Percentiles rank a stretch among this genome's conserved stretches.
These are phyloP conservation scores for Moniliella sp. DNA, from an alignment of 1,284 basidiomycete species.

Conservation along the genomic window DNA sequence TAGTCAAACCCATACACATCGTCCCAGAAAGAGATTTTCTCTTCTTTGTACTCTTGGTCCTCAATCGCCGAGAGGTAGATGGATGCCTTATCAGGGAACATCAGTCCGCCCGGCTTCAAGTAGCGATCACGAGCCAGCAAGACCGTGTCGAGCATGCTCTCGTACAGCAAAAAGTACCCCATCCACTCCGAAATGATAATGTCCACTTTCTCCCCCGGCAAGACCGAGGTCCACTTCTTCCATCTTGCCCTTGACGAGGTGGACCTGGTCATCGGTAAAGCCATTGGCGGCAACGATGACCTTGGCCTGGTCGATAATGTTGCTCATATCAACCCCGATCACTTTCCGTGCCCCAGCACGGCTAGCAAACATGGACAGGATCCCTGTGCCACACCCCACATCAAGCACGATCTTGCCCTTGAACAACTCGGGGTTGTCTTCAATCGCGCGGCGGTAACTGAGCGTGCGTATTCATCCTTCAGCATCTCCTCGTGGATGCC, in stretches of 20 bases:
- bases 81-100: conserved; percentile 87
- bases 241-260: conserved; percentile 73
- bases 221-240: conserved; percentile 51
- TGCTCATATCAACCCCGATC: conserved; percentile 78
- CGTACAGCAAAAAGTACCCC: conserved; percentile 62
- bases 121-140: conserved; percentile 89
- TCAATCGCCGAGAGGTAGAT: conserved; percentile 91
- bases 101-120: conserved; percentile 58
- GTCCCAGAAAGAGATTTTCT: conserved; percentile 91
- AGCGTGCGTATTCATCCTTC: conserved; percentile 90
- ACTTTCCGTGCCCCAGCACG: conserved; percentile 90
- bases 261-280: conserved; percentile 56
- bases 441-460: conserved; percentile 79
- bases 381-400: conserved; percentile 94
- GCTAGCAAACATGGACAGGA: conserved; percentile 95
- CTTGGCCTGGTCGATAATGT: conserved; percentile 94
- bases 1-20: conserved; percentile 99
- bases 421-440: conserved; percentile 86
- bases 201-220: conserved; percentile 40
- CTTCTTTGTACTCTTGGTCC: conserved; percentile 97
- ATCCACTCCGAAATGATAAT: conserved; percentile 99
- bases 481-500: conserved; percentile 58
- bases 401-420: conserved; percentile 57
- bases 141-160: conserved; percentile 97
- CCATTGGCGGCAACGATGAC: conserved; percentile 95